Base-by-base conservation (phyloP, 2,329 filamentous ascomycete genomes). In the Aspergillus nomiae region DNA sequence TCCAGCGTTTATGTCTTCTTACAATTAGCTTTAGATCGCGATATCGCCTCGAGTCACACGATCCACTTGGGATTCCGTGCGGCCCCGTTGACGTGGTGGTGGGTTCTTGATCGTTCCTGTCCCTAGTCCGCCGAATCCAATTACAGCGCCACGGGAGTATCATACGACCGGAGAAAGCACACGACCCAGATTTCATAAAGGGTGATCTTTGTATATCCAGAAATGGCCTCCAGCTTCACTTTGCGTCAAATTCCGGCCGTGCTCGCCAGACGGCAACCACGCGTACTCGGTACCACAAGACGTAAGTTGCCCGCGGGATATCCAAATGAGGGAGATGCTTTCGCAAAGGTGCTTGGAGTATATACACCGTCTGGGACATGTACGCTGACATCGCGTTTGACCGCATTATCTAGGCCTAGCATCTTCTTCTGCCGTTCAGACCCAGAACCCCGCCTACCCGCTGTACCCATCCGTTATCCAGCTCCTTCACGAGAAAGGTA, bases 391-490 rank as follows among this genome's bases (percentile, higher is more conserved):
- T 21, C 43, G 19, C 30, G 34, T 3, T 16, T 45, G 21, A 21
- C 28, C 32, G 1, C 30, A 48, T 46, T 26, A 34, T 50, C 26
- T 45, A 79, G 77, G 77, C 65, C 68, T 79, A 43, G 69, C 74
- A 66, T 77, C 76, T 45, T 74, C 75, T 58, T 71, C 75, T 43
- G 69, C 75, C 36, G 58, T 67, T 36, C 72, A 76, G 61, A 72
- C 69, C 58, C 78, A 80, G 60, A 82, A 81, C 66, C 77, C 77
- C 63, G 78, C 76, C 62, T 83, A 83, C 71, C 82, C 82, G 41
- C 79, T 84, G 56, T 83, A 84, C 71, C 95, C 94, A 24, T 96
- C 95, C 2, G 93, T 98, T 59, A 85, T 87, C 74, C 88, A 92
- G 71, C 85, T 98, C 62, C 85, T 98, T 65, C 90, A 91, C 78